Evolutionary conservation across 768 basidiomycete species (phyloP).

Genomic region (Termitomyces sp.): DNA sequence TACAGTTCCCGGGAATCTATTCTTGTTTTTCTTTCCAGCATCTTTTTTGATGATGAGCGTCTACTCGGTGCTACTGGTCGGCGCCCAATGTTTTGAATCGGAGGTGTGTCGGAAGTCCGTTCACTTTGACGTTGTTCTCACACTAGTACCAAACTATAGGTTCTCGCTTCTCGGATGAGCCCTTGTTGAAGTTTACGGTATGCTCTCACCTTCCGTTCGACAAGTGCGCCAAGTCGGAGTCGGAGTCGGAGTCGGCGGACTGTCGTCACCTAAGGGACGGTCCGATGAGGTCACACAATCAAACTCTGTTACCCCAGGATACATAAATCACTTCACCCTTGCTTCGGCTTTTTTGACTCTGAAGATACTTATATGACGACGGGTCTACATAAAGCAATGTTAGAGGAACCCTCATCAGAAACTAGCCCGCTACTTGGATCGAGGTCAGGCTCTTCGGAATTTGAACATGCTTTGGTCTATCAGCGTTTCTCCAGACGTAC

Average conservation of each 20-base stretch:
- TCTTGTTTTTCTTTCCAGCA: not conserved
- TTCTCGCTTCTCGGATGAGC: not conserved
- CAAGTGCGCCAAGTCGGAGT: not conserved
- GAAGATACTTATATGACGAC: not conserved
- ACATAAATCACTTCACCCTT: too few species aligned
- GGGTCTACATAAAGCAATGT: not conserved
- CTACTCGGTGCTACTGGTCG: too few species aligned
- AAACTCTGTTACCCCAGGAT: too few species aligned
- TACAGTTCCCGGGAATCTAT: not conserved
- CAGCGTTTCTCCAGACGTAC: slow-evolving; percentile 47
- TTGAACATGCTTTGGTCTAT: slow-evolving; percentile 39
- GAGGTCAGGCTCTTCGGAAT: not conserved
- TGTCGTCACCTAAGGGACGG: too few species aligned
- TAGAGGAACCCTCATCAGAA: slow-evolving; percentile 18
- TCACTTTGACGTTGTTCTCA: too few species aligned
- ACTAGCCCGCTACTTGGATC: slow-evolving; percentile 27
- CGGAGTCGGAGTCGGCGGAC: too few species aligned
- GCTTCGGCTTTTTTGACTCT: too few species aligned
- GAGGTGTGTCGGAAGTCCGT: too few species aligned
- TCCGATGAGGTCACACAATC: too few species aligned
- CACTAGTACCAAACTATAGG: too few species aligned
- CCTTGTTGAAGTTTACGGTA: not conserved
- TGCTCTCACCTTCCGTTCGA: too few species aligned
- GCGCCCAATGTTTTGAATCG: not conserved
- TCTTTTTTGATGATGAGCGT: too few species aligned